Evolutionary conservation across 1,284 basidiomycete genomes (phyloP), one percentile per base, ranked within the genome.

Genomic region (Testicularia cyperi): DNA sequence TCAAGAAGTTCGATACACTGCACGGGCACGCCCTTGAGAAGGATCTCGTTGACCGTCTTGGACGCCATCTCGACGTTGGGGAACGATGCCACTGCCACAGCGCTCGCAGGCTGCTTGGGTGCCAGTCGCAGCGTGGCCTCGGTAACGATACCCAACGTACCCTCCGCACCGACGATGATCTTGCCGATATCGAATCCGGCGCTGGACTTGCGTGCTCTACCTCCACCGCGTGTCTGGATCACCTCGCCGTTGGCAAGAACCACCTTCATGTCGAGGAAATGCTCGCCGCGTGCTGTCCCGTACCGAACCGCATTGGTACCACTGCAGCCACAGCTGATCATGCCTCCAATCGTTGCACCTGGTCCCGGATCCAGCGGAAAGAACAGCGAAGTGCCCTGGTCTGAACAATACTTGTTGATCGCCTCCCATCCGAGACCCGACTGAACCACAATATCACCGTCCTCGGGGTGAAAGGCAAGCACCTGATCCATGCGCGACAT

Each of bases 151-250:
- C 92, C 92, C 19, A 96, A 79, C 0, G 92, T 96, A 1, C 92
- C 92, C 74, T 97, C 92, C 0, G 91, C 88, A 15, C 92, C 92
- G 40, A 95, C 88, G 78, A 96, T 96, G 14, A 96, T 78, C 67
- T 92, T 91, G 1, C 90, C 92, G 1, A 85, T 80, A 69, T 97
- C 92, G 42, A 90, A 92, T 2, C 92, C 92, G 0, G 90, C 90
- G 0, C 88, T 86, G 0, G 89, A 92, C 75, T 96, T 96, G 35
- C 81, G 81, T 0, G 92, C 87, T 3, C 58, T 32, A 2, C 58
- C 45, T 29, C 55, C 49, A 3, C 84, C 82, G 2, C 92, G 84
- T 0, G 92, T 97, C 75, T 92, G 94, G 76, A 97, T 92, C 14
- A 96, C 87, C 72, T 95, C 85, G 2, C 92, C 92, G 13, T 84